Base-by-base conservation (phyloP, 2,329 filamentous ascomycete genomes). In the Bipolaris cookei region DNA sequence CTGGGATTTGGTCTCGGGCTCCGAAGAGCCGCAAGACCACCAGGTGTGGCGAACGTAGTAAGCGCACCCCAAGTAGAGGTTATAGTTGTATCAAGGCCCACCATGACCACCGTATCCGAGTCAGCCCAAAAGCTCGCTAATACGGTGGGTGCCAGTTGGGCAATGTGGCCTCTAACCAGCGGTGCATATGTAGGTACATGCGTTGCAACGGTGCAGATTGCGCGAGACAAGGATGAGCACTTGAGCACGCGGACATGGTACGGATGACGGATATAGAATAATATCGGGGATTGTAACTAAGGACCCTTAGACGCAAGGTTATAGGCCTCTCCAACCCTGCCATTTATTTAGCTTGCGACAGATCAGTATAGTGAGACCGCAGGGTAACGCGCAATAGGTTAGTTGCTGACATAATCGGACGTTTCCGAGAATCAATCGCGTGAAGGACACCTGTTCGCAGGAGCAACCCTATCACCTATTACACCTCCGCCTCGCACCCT, bases 381-480 rank as follows among this genome's bases (percentile, higher is more conserved):
- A 42, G 44, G 38, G 54, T 47, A 47, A 34, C 37, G 54, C 54
- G 49, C 43, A 57, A 57, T 43, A 42, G 54, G 54, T 18, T 57
- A 38, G 37, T 28, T 38, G 64, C 66, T 68, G 63, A 66, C 62
- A 64, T 63, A 62, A 62, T 62, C 55, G 43, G 32, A 42, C 53
- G 52, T 59, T 50, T 43, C 50, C 37, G 49, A 57, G 54, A 39
- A 21, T 53, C 37, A 48, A 52, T 48, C 54, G 54, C 54, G 54
- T 57, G 21, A 57, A 57, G 54, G 55, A 57, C 55, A 57, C 55
- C 55, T 57, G 55, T 71, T 69, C 70, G 63, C 48, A 67, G 63
- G 61, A 62, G 51, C 62, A 68, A 68, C 66, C 56, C 64, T 56
- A 65, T 61, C 62, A 65, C 59, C 51, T 56, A 61, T 67, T 68